These are phyloP conservation scores for Seiridium cupressi DNA, from an alignment of 2,329 filamentous ascomycete species.

Conservation along the genomic window DNA sequence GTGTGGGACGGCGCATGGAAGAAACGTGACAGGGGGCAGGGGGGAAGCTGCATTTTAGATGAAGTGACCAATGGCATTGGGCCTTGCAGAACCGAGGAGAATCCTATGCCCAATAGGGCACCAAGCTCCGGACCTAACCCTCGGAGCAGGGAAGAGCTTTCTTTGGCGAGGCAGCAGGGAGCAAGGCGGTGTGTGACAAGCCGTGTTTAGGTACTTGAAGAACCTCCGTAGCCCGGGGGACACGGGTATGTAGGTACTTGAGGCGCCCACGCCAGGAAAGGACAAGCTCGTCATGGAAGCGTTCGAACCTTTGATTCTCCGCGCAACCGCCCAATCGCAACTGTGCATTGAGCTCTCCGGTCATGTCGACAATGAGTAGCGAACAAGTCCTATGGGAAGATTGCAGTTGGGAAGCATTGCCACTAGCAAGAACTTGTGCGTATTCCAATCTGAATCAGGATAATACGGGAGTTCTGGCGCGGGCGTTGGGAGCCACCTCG, in stretches of 20 bases:
- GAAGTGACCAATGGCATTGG: slow-evolving; percentile 48
- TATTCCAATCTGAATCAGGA: slow-evolving; percentile 10
- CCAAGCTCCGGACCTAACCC: slow-evolving; percentile 45
- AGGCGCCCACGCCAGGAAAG: background rate
- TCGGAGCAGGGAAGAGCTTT: slow-evolving; percentile 32
- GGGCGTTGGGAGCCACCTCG: background rate
- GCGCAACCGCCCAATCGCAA: background rate
- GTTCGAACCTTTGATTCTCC: background rate
- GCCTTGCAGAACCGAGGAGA: slow-evolving; percentile 36
- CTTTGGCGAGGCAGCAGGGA: slow-evolving; percentile 20
- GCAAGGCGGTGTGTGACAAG: slow-evolving; percentile 30
- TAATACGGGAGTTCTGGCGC: background rate
- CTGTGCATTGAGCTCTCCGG: background rate
- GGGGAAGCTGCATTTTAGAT: slow-evolving; percentile 45
- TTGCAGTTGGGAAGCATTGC: background rate
- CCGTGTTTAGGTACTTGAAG: slow-evolving; percentile 8
- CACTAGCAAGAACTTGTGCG: background rate
- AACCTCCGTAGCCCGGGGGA: slow-evolving; percentile 1
- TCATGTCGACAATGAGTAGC: too few species aligned
- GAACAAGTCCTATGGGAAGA: too few species aligned
- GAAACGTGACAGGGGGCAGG: slow-evolving; percentile 46
- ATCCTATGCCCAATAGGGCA: slow-evolving; percentile 50
- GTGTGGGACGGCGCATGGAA: slow-evolving; percentile 47
- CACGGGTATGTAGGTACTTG: background rate
- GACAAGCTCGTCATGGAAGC: background rate